Evolutionary conservation across 345 rosid species (phyloP).

Genomic region (Eucalyptus regnans): DNA sequence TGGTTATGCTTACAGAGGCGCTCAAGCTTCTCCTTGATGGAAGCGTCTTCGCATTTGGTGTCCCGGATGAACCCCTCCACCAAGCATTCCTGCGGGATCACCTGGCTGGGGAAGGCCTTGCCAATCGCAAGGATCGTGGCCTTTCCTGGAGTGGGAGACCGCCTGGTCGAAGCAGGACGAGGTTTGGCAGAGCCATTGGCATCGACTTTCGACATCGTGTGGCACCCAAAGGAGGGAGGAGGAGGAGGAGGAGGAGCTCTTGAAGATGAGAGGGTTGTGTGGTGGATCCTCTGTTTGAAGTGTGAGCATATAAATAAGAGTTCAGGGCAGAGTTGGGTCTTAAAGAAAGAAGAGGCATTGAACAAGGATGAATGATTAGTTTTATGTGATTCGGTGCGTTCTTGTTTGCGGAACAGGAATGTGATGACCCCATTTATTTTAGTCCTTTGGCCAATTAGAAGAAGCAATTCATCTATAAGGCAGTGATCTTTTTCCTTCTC

Average conservation of each 20-base stretch:
- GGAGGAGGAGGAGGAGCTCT: not conserved
- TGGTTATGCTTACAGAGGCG: constrained; percentile 55
- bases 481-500: not conserved
- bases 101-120: constrained; percentile 82
- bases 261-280: not conserved
- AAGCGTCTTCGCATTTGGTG: constrained; percentile 68
- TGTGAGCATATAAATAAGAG: constrained; percentile 21
- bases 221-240: not conserved
- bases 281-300: not conserved
- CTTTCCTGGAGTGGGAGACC: constrained; percentile 56
- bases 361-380: constrained; percentile 10
- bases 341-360: constrained; percentile 18
- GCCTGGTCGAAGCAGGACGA: constrained; percentile 4
- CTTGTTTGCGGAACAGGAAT: not conserved
- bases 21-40: constrained; percentile 71
- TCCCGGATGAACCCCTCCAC: constrained; percentile 86
- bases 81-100: constrained; percentile 68
- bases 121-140: constrained; percentile 89
- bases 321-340: constrained; percentile 40
- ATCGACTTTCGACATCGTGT: constrained; percentile 24
- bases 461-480: not conserved
- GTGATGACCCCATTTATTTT: not conserved
- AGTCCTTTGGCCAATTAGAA: not conserved
- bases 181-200: constrained; percentile 11
- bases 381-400: constrained; percentile 19